These are phyloP conservation scores for Tagetes patula DNA, from an alignment of 129 eudicot genomes.

Conservation along the genomic window DNA sequence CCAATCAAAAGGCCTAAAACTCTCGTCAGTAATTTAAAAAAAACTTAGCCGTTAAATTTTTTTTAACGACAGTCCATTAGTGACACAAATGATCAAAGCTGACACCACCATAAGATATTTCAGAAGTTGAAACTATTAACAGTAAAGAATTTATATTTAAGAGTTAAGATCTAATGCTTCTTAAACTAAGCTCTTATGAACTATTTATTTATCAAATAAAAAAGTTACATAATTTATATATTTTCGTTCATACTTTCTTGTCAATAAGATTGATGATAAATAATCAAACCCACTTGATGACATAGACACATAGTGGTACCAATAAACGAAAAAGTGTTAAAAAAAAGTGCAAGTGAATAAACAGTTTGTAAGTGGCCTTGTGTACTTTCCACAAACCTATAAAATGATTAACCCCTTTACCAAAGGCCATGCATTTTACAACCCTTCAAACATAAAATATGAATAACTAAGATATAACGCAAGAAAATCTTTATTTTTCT, in stretches of 20 bases:
- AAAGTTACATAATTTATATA: neutral
- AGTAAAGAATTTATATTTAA: neutral
- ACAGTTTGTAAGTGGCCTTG: slow-evolving; percentile 35
- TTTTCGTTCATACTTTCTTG: slow-evolving; percentile 5
- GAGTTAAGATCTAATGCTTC: neutral
- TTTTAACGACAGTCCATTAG: too few relatives aligned
- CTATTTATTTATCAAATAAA: neutral
- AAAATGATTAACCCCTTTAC: neutral
- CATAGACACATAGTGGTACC: slow-evolving; percentile 36
- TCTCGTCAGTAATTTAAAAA: too few relatives aligned
- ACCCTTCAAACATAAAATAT: slow-evolving; percentile 13
- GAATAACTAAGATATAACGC: neutral
- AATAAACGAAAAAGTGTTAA: slow-evolving; percentile 38
- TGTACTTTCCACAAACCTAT: slow-evolving; percentile 40
- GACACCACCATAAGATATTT: too few relatives aligned
- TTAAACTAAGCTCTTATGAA: neutral
- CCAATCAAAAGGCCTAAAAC: too few relatives aligned
- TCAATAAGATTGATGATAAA: slow-evolving; percentile 16
- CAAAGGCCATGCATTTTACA: slow-evolving; percentile 12
- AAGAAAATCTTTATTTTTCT: neutral
- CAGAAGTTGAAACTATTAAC: too few relatives aligned
- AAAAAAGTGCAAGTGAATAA: slow-evolving; percentile 39
- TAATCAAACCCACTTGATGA: slow-evolving; percentile 43
- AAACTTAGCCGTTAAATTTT: too few relatives aligned
- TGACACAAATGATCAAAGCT: too few relatives aligned